phyloP scores from a whole-genome alignment of 108 stramenopile genomes.

The Fragilaria radians region DNA sequence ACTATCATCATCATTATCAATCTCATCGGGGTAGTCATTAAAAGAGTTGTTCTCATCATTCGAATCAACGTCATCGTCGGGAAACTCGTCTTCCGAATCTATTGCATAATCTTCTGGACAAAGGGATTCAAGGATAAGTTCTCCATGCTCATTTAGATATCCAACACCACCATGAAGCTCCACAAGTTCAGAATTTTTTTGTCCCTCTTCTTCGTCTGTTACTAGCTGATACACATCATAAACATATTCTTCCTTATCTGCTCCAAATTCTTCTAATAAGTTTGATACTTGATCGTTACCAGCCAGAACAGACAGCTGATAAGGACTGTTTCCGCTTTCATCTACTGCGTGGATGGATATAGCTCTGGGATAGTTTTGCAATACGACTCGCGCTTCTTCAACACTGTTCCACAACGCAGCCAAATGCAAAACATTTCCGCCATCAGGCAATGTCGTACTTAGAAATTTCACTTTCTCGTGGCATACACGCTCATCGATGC shows the following conservation, averaged over 20 bases:
- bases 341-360: constrained; percentile 13
- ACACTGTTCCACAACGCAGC: constrained; percentile 44
- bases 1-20: not conserved
- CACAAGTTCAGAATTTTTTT: constrained; percentile 15
- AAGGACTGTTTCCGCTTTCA: constrained; percentile 35
- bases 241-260: constrained; percentile 30
- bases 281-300: constrained; percentile 30
- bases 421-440: constrained; percentile 33
- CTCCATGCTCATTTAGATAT: constrained; percentile 67
- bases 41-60: constrained; percentile 39
- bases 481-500: constrained; percentile 16
- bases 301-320: constrained; percentile 31
- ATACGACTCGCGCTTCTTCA: constrained; percentile 21
- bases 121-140: constrained; percentile 48
- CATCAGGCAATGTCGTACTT: constrained; percentile 1
- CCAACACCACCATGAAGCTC: constrained; percentile 62
- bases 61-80: constrained; percentile 24
- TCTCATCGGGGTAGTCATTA: constrained; percentile 52
- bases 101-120: constrained; percentile 4
- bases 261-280: constrained; percentile 35
- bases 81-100: constrained; percentile 1
- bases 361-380: constrained; percentile 6
- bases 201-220: constrained; percentile 12
- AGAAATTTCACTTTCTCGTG: not conserved
- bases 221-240: constrained; percentile 34